Base-by-base conservation (phyloP, 2,329 filamentous ascomycete species). In the Cercospora zeae-maydis region DNA sequence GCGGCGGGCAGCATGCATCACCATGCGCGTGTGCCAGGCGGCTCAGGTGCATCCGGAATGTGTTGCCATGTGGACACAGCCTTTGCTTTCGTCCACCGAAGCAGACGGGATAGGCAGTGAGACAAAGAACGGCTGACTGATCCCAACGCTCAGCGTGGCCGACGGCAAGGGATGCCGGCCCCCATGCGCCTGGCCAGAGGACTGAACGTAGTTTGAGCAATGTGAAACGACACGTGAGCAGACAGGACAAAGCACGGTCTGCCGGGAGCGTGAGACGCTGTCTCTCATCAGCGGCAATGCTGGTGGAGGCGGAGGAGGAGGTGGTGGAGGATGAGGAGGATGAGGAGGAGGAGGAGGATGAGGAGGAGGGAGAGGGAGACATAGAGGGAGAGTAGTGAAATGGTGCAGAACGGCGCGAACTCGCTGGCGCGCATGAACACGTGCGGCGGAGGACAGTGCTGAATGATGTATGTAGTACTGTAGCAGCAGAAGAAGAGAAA, bases 101-200 rank as follows among this genome's bases (percentile, higher is more conserved):
- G 52, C 54, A 49, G 63, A 62, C 30, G 55, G 61, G 51, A 37
- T 36, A 64, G 58, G 58, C 59, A 58, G 59, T 62, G 63, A 61
- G 45, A 66, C 63, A 64, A 62, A 64, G 61, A 57, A 37, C 34
- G 52, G 60, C 64, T 59, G 58, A 61, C 61, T 61, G 42, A 58
- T 64, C 57, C 64, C 60, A 62, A 64, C 54, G 39, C 37, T 58
- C 34, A 62, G 60, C 60, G 24, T 51, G 57, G 57, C 59, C 24
- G 52, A 30, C 49, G 57, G 56, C 63, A 56, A 65, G 59, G 59
- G 57, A 62, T 52, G 59, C 63, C 54, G 51, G 63, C 42, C 30
- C 56, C 47, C 30, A 59, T 51, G 57, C 31, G 45, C 57, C 52
- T 51, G 57, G 62, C 27, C 33, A 51, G 45, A 54, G 39, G 30